Percentiles rank a stretch among this genome's conserved stretches.
Conservation (phyloP, 495 filamentous ascomycete species). For the Baudoinia panamericana region DNA sequence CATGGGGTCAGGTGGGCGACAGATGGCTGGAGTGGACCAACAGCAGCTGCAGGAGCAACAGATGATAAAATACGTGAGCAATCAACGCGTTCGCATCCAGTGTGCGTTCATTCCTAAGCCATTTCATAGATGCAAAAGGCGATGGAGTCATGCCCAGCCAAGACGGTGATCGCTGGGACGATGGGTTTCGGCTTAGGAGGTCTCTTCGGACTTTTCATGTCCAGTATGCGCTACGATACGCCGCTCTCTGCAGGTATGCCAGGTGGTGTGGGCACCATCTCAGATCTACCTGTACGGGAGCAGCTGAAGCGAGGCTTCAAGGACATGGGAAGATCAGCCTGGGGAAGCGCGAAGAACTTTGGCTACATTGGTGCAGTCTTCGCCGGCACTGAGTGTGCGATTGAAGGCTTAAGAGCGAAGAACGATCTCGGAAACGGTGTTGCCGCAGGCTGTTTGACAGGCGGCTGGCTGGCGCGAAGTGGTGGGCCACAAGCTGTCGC, state of each 20-base stretch:
- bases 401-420: slow-evolving; percentile 80
- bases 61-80: slow-evolving; percentile 24
- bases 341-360: slow-evolving; percentile 85
- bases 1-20: not conserved
- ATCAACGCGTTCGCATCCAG: not conserved
- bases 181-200: slow-evolving; percentile 87
- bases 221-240: slow-evolving; percentile 87
- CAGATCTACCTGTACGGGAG: slow-evolving; percentile 56
- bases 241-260: slow-evolving; percentile 49
- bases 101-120: not conserved
- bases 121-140: slow-evolving; percentile 63
- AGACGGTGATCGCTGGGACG: slow-evolving; percentile 67
- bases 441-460: slow-evolving; percentile 79
- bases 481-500: slow-evolving; percentile 85
- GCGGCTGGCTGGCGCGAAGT: slow-evolving; percentile 68
- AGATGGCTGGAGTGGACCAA: slow-evolving; percentile 10
- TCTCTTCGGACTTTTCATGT: slow-evolving; percentile 92
- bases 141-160: slow-evolving; percentile 82
- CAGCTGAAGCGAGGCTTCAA: slow-evolving; percentile 76
- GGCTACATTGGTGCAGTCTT: slow-evolving; percentile 82
- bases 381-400: slow-evolving; percentile 84
- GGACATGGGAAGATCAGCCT: slow-evolving; percentile 82
- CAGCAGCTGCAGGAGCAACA: slow-evolving; percentile 24
- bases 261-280: slow-evolving; percentile 38
- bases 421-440: slow-evolving; percentile 87